Evolutionary conservation across 768 basidiomycete species (phyloP), one percentile per base, ranked within the genome.

Genomic region (Kondoa subrosea): DNA sequence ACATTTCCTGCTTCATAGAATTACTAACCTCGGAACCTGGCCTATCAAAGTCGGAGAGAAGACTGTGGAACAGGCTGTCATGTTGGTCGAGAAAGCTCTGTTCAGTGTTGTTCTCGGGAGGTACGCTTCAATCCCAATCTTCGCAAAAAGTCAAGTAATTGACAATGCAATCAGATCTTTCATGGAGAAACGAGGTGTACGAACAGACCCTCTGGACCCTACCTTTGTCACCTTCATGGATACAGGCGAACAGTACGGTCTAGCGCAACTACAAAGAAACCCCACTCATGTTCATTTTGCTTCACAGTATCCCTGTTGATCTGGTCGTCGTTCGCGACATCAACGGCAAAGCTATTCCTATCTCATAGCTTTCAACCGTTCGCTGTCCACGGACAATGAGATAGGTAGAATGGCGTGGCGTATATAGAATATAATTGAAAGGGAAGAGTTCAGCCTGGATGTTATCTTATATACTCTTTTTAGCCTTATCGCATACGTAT

Each of bases 61-160:
- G 69, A 78, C 78, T 17, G 74, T 75, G 12, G 72, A 72, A 30
- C 79, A 78, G 68, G 74, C 83, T 0, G 91, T 96, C 8, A 91
- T 88, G 77, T 82, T 97, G 32, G 87, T 88, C 2, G 95, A 99
- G 75, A 92, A 95, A 76, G 85, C 87, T 0, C 91, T 96, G 74
- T 97, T 97, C 77, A 91, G 95, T 73, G 88, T 96, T 60, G 87
- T 97, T 2, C 82, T 97, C 3, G 92, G 92, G 0, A 81, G 92
- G 29, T 85, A 85, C 27, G 91, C 34, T 27, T 40, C 56, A 1
- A 25, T 16, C 8, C 4, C 40, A 17, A 14, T 62, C 60, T 62
- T 16, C 16, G 30, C 14, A n/a, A n/a, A n/a, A n/a, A n/a, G n/a
- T n/a, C 26, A 16, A 14, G 17, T 62, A 17, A 26, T 29, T 14